Conservation (phyloP, 176 grass and related monocot genomes). For the Dactylis glomerata region DNA sequence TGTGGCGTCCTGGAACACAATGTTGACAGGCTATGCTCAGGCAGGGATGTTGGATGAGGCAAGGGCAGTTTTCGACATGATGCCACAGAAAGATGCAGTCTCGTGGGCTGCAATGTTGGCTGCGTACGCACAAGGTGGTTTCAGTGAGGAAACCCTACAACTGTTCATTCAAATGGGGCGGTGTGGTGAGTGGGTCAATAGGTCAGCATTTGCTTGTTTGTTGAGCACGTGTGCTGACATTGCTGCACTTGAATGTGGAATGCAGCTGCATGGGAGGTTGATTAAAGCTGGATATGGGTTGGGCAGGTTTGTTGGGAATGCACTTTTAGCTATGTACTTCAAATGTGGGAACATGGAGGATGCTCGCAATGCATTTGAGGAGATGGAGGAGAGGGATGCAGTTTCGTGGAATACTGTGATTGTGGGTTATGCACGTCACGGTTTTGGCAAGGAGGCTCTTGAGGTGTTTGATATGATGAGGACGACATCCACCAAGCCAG, state of each 20-base stretch:
- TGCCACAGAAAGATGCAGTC: conserved; percentile 65
- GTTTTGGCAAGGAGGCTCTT: conserved; percentile 70
- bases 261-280: conserved; percentile 74
- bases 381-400: conserved; percentile 77
- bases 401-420: conserved; percentile 98
- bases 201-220: conserved; percentile 75
- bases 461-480: conserved; percentile 70
- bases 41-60: conserved; percentile 66
- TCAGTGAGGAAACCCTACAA: conserved; percentile 64
- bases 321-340: conserved; percentile 85
- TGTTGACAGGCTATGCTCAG: conserved; percentile 82
- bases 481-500: conserved; percentile 53
- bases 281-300: conserved; percentile 71
- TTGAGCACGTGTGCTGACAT: conserved; percentile 89
- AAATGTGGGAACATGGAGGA: conserved; percentile 83
- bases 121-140: conserved; percentile 67
- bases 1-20: conserved; percentile 77
- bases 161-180: conserved; percentile 72
- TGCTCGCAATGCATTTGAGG: conserved; percentile 68
- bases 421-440: conserved; percentile 75
- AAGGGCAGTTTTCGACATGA: conserved; percentile 55
- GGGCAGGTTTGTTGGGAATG: conserved; percentile 89
- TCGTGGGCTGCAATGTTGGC: conserved; percentile 94
- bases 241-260: conserved; percentile 81
- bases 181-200: conserved; percentile 58